Evolutionary conservation across 2,329 filamentous ascomycete species (phyloP), one percentile per base, ranked within the genome.

Genomic region (Gyromitra esculenta): DNA sequence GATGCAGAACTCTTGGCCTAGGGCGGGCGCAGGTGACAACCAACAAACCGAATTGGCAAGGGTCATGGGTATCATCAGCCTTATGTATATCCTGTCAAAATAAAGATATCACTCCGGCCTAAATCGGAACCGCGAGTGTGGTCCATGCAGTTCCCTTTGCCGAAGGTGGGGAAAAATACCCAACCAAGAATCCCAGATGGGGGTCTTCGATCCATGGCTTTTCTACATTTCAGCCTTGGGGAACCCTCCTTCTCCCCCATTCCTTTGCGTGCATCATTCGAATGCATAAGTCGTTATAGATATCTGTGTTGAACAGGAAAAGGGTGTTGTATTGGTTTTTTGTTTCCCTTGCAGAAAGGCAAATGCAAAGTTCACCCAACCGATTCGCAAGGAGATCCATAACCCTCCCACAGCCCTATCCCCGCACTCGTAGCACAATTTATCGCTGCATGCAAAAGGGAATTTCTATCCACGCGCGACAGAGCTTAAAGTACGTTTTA

Each of bases 41-140:
- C 35, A 63, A 63, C 43, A 37, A 37, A 52, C 18, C 18, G 50
- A 25, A n/a, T 52, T 41, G 35, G 21, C 35, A 59, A 41, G 18
- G 45, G 71, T 63, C 50, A 59, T 60, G 56, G 56, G 56, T 73
- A 76, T 76, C 74, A 75, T 77, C 75, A 77, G 75, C 75, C 75
- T 77, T 77, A 77, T 77, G 71, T 69, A 60, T 72, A 73, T 60
- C 57, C 70, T 74, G 66, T 69, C 64, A 74, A 77, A 75, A 77
- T 77, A 77, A 77, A 65, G 75, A 75, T 77, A 77, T 77, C 75
- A 77, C 75, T 69, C 59, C 71, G 59, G 50, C 64, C 71, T 68
- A 70, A 77, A 77, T 75, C 65, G 75, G 75, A 77, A 70, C 64
- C n/a, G 21, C 50, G 62, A 66, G 66, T 59, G 64, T 75, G 72